Evolutionary conservation across 345 rosid genomes (phyloP), one percentile per base, ranked within the genome.

Genomic region (Hirschfeldia incana): DNA sequence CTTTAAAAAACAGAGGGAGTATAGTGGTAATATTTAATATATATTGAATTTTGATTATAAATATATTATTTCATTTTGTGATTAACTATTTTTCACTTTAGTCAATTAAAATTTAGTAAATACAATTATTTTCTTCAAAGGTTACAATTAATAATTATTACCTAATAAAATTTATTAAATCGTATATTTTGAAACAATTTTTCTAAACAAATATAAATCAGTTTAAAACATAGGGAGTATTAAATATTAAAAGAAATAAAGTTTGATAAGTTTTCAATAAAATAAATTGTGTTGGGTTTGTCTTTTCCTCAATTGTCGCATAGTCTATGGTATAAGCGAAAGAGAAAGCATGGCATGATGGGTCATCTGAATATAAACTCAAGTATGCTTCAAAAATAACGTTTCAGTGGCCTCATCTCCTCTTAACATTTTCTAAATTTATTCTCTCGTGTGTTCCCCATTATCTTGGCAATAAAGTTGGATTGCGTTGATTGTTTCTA

Each of bases 241-340:
- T 2, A 39, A 39, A 39, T 39, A 39, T 9, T 39, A 2, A 9
- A 46, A 46, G 53, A 46, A 12, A 46, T 46, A 46, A 46, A 42
- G 49, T 46, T 13, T 13, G 16, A 3, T 13, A 13, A 12, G 15
- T 12, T 68, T n/a, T 32, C 63, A 17, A 6, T 58, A 29, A 67
- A 70, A 21, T 70, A 55, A 70, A 51, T 28, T 72, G 67, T 39
- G 72, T 57, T 78, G 72, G 81, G 69, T 46, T 73, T 73, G 78
- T 73, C 74, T 78, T 78, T 73, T 78, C 73, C 73, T 73, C 74
- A 60, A 33, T 46, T 78, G 82, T 73, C 77, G 82, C 68, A 63
- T 59, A 59, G 69, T 58, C 74, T 58, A 58, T 46, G 62, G 55
- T 78, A 66, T 58, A 58, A 58, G 53, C 77, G 12, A 58, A 63